Base-by-base conservation (phyloP, 371 early-diverging fungal genomes). In the Zancudomyces culisetae region DNA sequence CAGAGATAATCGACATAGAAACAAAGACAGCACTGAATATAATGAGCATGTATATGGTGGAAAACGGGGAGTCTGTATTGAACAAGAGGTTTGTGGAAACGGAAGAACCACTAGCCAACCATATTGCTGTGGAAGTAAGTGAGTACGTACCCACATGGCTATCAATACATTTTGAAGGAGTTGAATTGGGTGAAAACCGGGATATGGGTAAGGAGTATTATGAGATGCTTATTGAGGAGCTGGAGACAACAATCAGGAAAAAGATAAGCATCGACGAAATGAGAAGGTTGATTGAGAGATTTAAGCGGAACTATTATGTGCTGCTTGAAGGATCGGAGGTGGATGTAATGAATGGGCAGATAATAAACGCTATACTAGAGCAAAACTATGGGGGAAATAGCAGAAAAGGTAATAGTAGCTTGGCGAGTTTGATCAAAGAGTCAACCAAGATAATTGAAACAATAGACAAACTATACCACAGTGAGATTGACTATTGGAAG, bases 51-150 rank as follows among this genome's bases (percentile, higher is more conserved):
- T 80, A 67, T 55, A 52, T 83, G 43, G 66, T 68, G 24, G 79
- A 79, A 46, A 76, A 66, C 20, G 57, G 76, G 3, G 70, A 76
- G 6, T 68, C 73, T 4, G 76, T 75, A 0, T 66, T 80, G 29
- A 52, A 68, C 35, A 80, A 78, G 54, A 67, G 58, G 6, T 81
- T 79, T 66, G 74, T 76, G 1, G 81, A 80, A 55, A 54, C 59
- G 15, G 57, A 61, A 26, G 64, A 62, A 18, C 81, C 81, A 6
- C 56, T 62, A 23, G 77, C 77, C n/a, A 71, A 69, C 4, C 64
- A 74, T 45, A 68, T 81, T 13, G 76, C 74, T 54, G 72, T 72
- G 41, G 76, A 76, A 20, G 52, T 80, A 29, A 66, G 69, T 52
- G 60, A 58, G 6, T 71, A 64, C 42, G 62, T 70, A 24, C 60